These are phyloP conservation scores for Aureobasidium sp. DNA, from an alignment of 2,329 filamentous ascomycete species.

Conservation along the genomic window DNA sequence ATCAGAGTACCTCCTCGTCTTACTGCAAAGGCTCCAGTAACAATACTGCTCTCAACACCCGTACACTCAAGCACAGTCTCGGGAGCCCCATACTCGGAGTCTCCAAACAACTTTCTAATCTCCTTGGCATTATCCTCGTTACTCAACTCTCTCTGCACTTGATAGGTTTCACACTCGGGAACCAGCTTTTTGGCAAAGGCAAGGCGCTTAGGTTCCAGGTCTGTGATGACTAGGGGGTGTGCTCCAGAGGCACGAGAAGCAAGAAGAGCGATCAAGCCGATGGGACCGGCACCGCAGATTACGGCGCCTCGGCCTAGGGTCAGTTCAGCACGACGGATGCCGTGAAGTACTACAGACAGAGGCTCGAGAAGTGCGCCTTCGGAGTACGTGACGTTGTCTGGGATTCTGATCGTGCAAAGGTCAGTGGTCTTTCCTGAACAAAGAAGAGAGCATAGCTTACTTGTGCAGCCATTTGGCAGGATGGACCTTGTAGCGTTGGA, in stretches of 20 bases:
- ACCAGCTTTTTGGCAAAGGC: constrained; percentile 67
- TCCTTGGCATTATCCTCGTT: constrained; percentile 19
- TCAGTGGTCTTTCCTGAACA: no score
- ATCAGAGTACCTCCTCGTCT: constrained; percentile 25
- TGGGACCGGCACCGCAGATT: constrained; percentile 56
- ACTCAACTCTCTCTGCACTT: constrained; percentile 18
- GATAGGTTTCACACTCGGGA: constrained; percentile 20
- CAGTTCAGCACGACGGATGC: constrained; percentile 29
- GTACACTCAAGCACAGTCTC: constrained; percentile 27
- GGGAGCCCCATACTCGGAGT: constrained; percentile 18
- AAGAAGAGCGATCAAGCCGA: constrained; percentile 51
- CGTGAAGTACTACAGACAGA: constrained; percentile 39
- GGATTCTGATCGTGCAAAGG: no score
- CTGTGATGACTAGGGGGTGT: constrained; percentile 69
- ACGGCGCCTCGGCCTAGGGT: constrained; percentile 32
- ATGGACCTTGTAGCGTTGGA: constrained; percentile 74
- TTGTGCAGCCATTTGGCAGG: constrained; percentile 87
- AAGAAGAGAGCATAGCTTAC: constrained; percentile 13
- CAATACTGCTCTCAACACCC: constrained; percentile 26
- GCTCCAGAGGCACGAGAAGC: constrained; percentile 58
- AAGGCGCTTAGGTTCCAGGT: constrained; percentile 71
- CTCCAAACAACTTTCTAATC: constrained; percentile 19
- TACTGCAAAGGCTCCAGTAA: constrained; percentile 20
- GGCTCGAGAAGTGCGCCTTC: constrained; percentile 82
- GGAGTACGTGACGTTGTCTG: constrained; percentile 63